phyloP scores from a whole-genome alignment of 148 eudicot genomes.

The Nepenthes mirabilis region DNA sequence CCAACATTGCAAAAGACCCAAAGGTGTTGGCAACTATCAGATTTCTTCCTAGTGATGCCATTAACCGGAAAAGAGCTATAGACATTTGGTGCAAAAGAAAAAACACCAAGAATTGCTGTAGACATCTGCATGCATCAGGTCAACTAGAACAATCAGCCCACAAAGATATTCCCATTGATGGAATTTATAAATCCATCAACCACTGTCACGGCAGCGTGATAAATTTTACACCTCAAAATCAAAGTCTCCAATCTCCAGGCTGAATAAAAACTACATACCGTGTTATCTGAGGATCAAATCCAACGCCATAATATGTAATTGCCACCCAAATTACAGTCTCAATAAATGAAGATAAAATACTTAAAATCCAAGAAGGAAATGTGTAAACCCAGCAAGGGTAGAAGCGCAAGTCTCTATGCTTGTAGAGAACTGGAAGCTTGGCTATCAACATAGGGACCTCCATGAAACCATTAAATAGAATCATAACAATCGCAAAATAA shows the following conservation, averaged over 20 bases:
- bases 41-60: constrained; percentile 87
- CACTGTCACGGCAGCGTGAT: not conserved
- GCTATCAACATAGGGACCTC: constrained; percentile 88
- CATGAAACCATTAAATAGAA: constrained; percentile 88
- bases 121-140: constrained; percentile 38
- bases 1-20: constrained; percentile 86
- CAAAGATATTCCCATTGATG: not conserved
- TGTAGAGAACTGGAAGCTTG: constrained; percentile 88
- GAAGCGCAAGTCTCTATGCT: constrained; percentile 81
- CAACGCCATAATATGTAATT: constrained; percentile 71
- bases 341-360: constrained; percentile 63
- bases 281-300: constrained; percentile 77
- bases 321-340: constrained; percentile 82
- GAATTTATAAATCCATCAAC: not conserved
- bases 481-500: constrained; percentile 77
- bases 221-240: constrained; percentile 3
- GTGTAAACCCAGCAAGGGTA: constrained; percentile 94
- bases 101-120: constrained; percentile 58
- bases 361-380: constrained; percentile 84
- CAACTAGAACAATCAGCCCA: not conserved
- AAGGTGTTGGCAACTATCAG: constrained; percentile 90
- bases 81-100: constrained; percentile 93
- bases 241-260: not conserved
- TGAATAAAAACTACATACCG: constrained; percentile 28
- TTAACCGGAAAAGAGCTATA: constrained; percentile 71